A percentile compares a stretch with the other conserved stretches of the same genome.
These are phyloP conservation scores for Astragalus glycyphyllos DNA, from an alignment of 306 rosid genomes.

Conservation along the genomic window DNA sequence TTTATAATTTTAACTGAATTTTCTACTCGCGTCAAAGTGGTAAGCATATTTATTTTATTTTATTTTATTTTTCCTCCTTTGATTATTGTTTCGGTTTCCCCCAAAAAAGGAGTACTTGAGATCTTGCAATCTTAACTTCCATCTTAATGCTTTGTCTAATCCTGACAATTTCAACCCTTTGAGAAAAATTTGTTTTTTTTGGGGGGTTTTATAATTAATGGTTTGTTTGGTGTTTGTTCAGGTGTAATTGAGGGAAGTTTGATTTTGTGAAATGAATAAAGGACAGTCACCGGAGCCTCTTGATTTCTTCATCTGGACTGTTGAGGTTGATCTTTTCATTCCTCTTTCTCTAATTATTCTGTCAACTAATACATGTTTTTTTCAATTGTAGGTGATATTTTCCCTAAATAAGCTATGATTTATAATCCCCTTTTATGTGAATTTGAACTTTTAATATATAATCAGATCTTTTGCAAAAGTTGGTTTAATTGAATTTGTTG, in stretches of 20 bases:
- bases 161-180: background rate
- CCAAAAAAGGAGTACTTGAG: constrained; percentile 40
- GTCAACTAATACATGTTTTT: background rate
- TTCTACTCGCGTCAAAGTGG: constrained; percentile 48
- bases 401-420: background rate
- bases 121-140: constrained; percentile 49
- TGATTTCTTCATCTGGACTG: constrained; percentile 99
- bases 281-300: constrained; percentile 95
- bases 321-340: constrained; percentile 67
- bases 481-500: constrained; percentile 25
- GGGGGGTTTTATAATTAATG: too few species aligned
- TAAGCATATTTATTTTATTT: constrained; percentile 42
- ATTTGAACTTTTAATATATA: constrained; percentile 36
- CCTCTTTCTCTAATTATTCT: background rate
- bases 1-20: constrained; percentile 26
- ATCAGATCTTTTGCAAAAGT: constrained; percentile 36
- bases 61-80: background rate
- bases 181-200: too few species aligned
- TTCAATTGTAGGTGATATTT: background rate
- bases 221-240: constrained; percentile 44
- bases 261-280: constrained; percentile 76
- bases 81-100: constrained; percentile 14
- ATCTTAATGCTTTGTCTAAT: constrained; percentile 18
- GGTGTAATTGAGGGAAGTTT: constrained; percentile 52
- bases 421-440: constrained; percentile 8